phyloP scores from a whole-genome alignment of 176 grass and related monocot genomes.

The Chrysopogon serrulatus region DNA sequence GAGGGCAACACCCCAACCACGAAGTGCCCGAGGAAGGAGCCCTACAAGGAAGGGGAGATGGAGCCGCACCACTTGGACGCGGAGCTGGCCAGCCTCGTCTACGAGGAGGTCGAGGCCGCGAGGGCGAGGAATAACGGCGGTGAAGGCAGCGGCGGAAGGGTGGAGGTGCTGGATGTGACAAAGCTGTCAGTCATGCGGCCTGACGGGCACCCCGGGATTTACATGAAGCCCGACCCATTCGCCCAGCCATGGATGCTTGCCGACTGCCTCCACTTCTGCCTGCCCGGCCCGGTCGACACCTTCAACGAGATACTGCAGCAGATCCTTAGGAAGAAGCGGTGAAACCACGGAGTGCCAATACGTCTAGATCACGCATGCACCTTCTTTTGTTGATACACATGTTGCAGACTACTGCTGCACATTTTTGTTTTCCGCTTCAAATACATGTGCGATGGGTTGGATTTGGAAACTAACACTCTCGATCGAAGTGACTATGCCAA shows the following conservation, averaged over 20 bases:
- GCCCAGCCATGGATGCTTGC: slow-evolving; percentile 33
- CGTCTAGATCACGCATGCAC: background rate
- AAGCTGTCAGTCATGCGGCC: slow-evolving; percentile 58
- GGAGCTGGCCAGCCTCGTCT: slow-evolving; percentile 37
- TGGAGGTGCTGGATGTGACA: slow-evolving; percentile 74
- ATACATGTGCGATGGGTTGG: background rate
- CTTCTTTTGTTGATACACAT: background rate
- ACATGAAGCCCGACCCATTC: slow-evolving; percentile 63
- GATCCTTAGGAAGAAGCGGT: slow-evolving; percentile 14
- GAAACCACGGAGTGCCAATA: background rate
- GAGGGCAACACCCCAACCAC: slow-evolving; percentile 39
- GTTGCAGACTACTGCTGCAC: background rate
- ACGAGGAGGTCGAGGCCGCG: slow-evolving; percentile 28
- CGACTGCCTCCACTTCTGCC: slow-evolving; percentile 76
- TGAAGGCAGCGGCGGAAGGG: background rate
- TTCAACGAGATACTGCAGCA: slow-evolving; percentile 71
- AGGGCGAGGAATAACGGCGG: background rate
- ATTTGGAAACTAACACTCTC: background rate
- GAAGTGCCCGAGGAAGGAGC: slow-evolving; percentile 36
- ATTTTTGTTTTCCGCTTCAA: background rate
- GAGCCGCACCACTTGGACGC: background rate
- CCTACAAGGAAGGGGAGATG: slow-evolving; percentile 52
- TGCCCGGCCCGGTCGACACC: slow-evolving; percentile 60
- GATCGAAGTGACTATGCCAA: background rate
- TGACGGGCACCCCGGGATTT: slow-evolving; percentile 61